A percentile compares a stretch with the other conserved stretches of the same genome.
These are phyloP conservation scores for Hyaloscypha hepaticicola DNA, from an alignment of 495 filamentous ascomycete species.

Conservation along the genomic window DNA sequence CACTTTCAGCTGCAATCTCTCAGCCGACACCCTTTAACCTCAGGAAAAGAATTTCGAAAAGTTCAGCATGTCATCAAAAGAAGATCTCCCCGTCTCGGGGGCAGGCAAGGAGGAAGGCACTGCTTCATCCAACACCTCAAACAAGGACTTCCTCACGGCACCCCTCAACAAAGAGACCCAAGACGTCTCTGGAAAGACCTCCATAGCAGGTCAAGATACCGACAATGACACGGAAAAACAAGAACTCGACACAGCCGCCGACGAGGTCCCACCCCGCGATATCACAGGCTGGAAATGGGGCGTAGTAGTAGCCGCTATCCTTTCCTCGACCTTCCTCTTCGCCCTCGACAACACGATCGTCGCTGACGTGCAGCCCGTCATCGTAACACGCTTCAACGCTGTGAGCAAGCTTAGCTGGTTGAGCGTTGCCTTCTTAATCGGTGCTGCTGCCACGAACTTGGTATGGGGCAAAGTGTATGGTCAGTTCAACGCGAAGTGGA, in stretches of 20 bases:
- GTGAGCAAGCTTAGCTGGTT: constrained; percentile 60
- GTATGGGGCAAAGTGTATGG: constrained; percentile 46
- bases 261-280: constrained; percentile 23
- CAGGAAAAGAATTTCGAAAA: background rate
- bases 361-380: constrained; percentile 55
- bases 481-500: constrained; percentile 53
- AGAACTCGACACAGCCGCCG: background rate
- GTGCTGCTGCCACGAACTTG: constrained; percentile 47
- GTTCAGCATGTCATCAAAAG: background rate
- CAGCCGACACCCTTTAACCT: background rate
- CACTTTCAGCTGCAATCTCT: background rate
- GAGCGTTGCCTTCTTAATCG: constrained; percentile 52
- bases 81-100: constrained; percentile 3
- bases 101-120: constrained; percentile 7
- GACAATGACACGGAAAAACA: constrained; percentile 22
- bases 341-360: constrained; percentile 52
- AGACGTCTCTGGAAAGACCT: constrained; percentile 23
- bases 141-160: constrained; percentile 13
- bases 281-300: constrained; percentile 27
- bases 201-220: constrained; percentile 13
- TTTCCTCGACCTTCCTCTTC: constrained; percentile 28
- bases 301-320: constrained; percentile 24
- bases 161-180: constrained; percentile 20
- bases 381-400: constrained; percentile 49
- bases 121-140: constrained; percentile 3